Evolutionary conservation across 1,139 yeast species (phyloP).

Genomic region (Sporopachydermia cereana): DNA sequence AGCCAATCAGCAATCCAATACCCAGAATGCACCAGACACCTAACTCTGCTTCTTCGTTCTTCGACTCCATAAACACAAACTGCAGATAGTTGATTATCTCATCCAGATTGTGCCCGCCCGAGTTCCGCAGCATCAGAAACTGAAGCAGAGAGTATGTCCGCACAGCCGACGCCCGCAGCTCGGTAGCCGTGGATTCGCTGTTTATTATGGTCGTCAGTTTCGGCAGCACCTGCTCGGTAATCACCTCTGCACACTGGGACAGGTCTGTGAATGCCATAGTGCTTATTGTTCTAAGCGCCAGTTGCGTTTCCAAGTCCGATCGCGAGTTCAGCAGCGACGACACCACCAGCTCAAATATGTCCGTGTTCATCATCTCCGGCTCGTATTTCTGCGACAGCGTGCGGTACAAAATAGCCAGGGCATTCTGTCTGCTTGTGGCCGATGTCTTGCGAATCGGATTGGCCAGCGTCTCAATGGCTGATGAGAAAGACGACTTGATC

Average conservation of each 20-base stretch:
- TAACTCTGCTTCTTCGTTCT: conserved; percentile 17
- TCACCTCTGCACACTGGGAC: conserved; percentile 18
- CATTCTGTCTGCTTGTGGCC: conserved; percentile 23
- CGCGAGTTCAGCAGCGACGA: conserved; percentile 20
- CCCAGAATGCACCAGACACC: conserved; percentile 23
- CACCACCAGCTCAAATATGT: conserved; percentile 16
- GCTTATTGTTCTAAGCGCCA: conserved; percentile 21
- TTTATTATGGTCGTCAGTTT: conserved; percentile 13
- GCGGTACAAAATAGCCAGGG: conserved; percentile 17
- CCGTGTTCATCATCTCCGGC: conserved; percentile 18
- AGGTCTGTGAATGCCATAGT: conserved; percentile 19
- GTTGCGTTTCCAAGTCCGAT: conserved; percentile 20
- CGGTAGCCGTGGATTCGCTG: conserved; percentile 12
- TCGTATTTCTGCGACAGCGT: conserved; percentile 22
- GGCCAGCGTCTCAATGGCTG: conserved; percentile 17
- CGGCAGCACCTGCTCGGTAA: conserved; percentile 13
- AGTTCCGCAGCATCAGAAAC: conserved; percentile 21
- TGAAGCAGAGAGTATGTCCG: conserved; percentile 21
- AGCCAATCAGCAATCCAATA: conserved; percentile 19
- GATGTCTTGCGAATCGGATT: conserved; percentile 22
- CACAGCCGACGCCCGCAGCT: conserved; percentile 16
- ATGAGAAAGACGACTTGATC: conserved; percentile 3
- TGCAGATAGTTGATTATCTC: conserved; percentile 18
- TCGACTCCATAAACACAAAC: conserved; percentile 18
- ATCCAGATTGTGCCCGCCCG: conserved; percentile 26